Percentiles rank a stretch among this genome's conserved stretches.
Conservation (phyloP, 805 yeast genomes). For the Scheffersomyces lignosus region DNA sequence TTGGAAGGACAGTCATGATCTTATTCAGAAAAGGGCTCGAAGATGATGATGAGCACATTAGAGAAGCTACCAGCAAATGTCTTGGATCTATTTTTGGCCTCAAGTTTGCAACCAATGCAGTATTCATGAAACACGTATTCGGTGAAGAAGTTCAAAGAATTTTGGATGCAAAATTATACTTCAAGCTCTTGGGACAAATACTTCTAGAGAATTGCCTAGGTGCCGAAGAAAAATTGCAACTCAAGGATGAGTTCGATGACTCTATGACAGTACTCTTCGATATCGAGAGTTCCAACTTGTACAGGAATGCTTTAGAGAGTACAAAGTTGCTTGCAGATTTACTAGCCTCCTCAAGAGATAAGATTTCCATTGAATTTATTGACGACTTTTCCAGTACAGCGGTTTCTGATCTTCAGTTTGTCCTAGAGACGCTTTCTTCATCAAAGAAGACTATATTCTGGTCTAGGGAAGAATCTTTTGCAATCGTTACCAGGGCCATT, state of each 20-base stretch:
- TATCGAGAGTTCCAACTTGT: constrained; percentile 2
- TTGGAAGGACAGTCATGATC: constrained; percentile 9
- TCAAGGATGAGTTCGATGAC: too few species aligned
- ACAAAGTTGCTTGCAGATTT: too few species aligned
- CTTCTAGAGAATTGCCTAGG: too few species aligned
- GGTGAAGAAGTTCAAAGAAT: too few species aligned
- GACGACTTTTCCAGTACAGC: too few species aligned
- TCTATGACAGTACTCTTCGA: too few species aligned
- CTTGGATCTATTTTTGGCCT: constrained; percentile 31
- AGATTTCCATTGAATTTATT: too few species aligned
- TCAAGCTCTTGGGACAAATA: too few species aligned
- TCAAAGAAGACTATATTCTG: neutral
- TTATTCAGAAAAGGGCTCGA: constrained; percentile 39
- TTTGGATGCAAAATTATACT: too few species aligned
- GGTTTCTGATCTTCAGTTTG: neutral
- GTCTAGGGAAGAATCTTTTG: neutral
- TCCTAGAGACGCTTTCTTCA: neutral
- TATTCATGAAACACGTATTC: constrained; percentile 15
- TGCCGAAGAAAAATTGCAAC: too few species aligned
- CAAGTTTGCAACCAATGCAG: constrained; percentile 5
- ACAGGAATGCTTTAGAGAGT: too few species aligned
- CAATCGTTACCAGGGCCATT: neutral
- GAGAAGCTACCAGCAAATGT: constrained; percentile 47
- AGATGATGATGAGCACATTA: constrained; percentile 69
- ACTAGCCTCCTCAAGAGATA: too few species aligned